A percentile compares a stretch with the other conserved stretches of the same genome.
These are phyloP conservation scores for Forsythia viridissima DNA, from an alignment of 257 asterid species.

Conservation along the genomic window DNA sequence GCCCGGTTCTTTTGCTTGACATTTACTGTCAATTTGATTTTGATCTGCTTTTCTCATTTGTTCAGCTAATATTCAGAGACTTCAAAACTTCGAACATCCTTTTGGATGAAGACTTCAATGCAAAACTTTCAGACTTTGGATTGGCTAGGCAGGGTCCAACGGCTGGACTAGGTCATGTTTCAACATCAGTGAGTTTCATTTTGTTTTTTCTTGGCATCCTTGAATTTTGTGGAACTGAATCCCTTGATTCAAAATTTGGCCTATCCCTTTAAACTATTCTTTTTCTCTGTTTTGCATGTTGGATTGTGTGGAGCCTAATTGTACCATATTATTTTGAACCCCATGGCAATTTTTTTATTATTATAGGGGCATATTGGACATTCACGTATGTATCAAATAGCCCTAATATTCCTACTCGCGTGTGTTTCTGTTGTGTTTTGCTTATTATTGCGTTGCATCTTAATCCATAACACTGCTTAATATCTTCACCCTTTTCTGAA, in stretches of 20 bases:
- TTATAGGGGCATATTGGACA: not conserved
- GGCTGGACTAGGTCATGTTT: constrained; percentile 73
- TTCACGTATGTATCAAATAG: not conserved
- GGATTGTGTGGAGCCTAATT: not conserved
- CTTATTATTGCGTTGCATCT: not conserved
- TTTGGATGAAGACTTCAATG: constrained; percentile 76
- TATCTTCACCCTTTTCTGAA: not conserved
- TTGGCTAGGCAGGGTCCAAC: constrained; percentile 94
- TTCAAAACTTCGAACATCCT: constrained; percentile 92
- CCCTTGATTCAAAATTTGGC: constrained; percentile 12
- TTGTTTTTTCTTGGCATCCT: constrained; percentile 5
- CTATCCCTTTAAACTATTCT: not conserved
- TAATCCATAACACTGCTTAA: not conserved
- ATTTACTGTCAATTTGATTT: not conserved
- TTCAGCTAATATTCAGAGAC: constrained; percentile 87
- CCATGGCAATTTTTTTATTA: not conserved
- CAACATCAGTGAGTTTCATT: constrained; percentile 67
- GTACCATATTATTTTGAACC: not conserved
- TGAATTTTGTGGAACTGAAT: not conserved
- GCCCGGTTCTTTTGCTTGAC: constrained; percentile 1
- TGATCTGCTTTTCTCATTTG: constrained; percentile 17
- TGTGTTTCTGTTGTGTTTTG: not conserved
- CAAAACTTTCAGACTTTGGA: constrained; percentile 92
- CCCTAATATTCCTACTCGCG: too few species aligned
- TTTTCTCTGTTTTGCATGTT: not conserved